phyloP scores from a whole-genome alignment of 306 rosid species.

The Gleditsia sinensis region DNA sequence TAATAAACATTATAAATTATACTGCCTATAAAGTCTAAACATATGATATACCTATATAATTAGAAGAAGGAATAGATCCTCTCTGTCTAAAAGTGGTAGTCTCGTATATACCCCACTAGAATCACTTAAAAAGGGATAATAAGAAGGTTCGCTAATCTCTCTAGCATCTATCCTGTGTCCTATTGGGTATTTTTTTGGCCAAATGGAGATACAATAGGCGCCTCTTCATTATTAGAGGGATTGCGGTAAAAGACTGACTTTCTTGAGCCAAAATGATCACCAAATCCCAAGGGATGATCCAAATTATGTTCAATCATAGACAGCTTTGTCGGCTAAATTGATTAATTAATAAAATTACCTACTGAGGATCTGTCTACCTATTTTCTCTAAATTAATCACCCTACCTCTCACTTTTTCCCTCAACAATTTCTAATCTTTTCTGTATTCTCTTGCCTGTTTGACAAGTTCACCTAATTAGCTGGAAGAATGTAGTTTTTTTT shows the following conservation, averaged over 20 bases:
- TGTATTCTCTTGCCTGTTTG: neutral
- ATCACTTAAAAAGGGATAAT: constrained; percentile 37
- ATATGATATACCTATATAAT: constrained; percentile 44
- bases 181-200: constrained; percentile 23
- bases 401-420: neutral
- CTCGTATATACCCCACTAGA: constrained; percentile 49
- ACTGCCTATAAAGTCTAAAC: constrained; percentile 14
- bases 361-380: neutral
- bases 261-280: constrained; percentile 29
- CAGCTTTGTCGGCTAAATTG: constrained; percentile 44
- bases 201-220: constrained; percentile 38
- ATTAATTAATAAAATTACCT: constrained; percentile 15
- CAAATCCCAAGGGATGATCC: constrained; percentile 36
- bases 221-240: constrained; percentile 47
- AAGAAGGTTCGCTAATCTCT: constrained; percentile 30
- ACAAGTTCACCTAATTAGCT: neutral
- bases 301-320: constrained; percentile 35
- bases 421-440: neutral
- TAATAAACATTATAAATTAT: neutral
- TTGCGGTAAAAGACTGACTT: constrained; percentile 26
- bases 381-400: neutral
- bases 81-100: constrained; percentile 40
- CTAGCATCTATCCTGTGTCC: constrained; percentile 31
- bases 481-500: neutral
- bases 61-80: constrained; percentile 51